These are phyloP conservation scores for Plasmodium sp. DNA, from an alignment of 169 alveolate genomes.

Conservation along the genomic window DNA sequence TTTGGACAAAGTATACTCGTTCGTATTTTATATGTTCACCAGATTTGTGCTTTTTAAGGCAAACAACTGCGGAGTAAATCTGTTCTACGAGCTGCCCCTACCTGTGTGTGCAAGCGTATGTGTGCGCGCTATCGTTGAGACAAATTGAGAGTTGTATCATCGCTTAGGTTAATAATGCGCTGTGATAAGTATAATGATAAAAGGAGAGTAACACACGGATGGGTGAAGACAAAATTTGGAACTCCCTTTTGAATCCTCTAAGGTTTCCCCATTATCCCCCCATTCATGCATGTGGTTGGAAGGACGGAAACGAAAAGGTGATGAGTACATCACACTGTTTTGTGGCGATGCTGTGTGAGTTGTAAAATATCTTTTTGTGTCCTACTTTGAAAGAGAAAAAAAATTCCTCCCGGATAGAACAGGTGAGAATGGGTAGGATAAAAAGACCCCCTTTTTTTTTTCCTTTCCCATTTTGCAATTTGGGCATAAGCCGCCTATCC, in stretches of 20 bases:
- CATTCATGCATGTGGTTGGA: background rate
- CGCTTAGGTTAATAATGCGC: background rate
- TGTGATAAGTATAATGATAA: background rate
- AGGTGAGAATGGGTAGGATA: background rate
- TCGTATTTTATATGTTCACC: background rate
- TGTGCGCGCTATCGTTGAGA: background rate
- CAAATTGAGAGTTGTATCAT: background rate
- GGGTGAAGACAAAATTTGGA: background rate
- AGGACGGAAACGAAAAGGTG: background rate
- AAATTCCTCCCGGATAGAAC: background rate
- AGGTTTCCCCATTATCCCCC: background rate
- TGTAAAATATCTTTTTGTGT: background rate
- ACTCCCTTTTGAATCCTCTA: background rate
- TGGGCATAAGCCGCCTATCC: background rate
- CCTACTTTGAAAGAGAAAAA: background rate
- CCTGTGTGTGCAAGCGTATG: background rate
- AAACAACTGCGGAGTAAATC: background rate
- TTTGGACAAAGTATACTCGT: background rate
- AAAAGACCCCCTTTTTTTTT: background rate
- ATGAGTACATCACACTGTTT: background rate
- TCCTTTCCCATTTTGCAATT: background rate
- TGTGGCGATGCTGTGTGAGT: background rate
- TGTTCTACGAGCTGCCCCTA: background rate
- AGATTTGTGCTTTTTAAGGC: background rate
- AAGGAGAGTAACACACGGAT: background rate